Evolutionary conservation across 1,284 basidiomycete genomes (phyloP), one percentile per base, ranked within the genome.

Genomic region (Cutaneotrichosporon sp.): DNA sequence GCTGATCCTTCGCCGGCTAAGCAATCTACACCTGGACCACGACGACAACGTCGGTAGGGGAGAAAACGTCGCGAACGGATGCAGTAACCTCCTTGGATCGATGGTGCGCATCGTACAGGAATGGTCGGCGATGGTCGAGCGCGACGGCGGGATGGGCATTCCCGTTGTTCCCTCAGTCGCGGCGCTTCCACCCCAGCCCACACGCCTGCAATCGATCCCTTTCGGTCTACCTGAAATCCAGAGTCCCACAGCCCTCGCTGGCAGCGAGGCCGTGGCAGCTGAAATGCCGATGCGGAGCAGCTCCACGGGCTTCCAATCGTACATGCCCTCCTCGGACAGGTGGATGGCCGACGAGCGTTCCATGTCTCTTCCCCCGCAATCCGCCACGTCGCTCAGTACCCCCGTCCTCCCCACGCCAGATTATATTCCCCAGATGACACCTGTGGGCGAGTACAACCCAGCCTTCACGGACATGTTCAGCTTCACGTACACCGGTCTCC

Each of bases 71-170:
- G 66, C 72, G 9, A 75, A 72, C 65, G 74, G 74, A 14, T 76
- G 75, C 62, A 71, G 70, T 38, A 77, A 75, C 66, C 62, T 79
- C n/a, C 61, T 77, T 9, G 74, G 72, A 11, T 74, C 73, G 16
- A 76, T 77, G 73, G 63, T 70, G 3, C 64, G 74, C 47, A 67
- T 71, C 2, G 70, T 75, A 2, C 65, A 71, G 16, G 69, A 72
- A 9, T 74, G 77, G 73, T 62, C 62, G 4, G 60, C 65, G n/a
- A 61, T 49, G 13, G 36, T 70, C 21, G 69, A 69, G 50, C 65
- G 64, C 31, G 67, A 69, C 13, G 60, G 52, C 31, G 58, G 46
- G 11, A 21, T 32, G 18, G 26, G 42, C 5, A 46, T 58, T 26
- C 40, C 56, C 8, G 40, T 42, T 22, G 5, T 49, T 18, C 46